A percentile compares a stretch with the other conserved stretches of the same genome.
Conservation (phyloP, 108 stramenopile genomes). For the Skeletonema costatum region DNA sequence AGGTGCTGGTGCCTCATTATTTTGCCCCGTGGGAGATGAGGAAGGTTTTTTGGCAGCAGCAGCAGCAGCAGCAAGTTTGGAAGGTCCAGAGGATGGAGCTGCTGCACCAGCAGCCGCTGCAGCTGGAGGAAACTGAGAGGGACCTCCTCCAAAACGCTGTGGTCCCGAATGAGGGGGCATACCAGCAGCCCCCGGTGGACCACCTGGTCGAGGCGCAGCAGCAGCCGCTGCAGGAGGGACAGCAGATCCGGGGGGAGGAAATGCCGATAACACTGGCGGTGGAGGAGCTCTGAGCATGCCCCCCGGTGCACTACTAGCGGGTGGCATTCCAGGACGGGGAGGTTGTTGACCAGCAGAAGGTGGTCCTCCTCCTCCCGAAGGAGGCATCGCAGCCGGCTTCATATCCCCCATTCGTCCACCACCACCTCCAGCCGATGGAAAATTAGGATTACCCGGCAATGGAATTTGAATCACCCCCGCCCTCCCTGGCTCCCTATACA, state of each 20-base stretch:
- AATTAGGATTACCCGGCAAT: conserved; percentile 21
- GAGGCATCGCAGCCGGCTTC: conserved; percentile 14
- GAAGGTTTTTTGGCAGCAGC: conserved; percentile 26
- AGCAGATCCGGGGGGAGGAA: conserved; percentile 22
- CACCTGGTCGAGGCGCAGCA: background rate
- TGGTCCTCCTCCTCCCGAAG: conserved; percentile 14
- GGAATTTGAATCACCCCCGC: conserved; percentile 61
- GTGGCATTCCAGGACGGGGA: conserved; percentile 20
- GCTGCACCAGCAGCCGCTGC: conserved; percentile 35
- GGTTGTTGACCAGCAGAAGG: conserved; percentile 1
- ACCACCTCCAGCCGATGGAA: conserved; percentile 2
- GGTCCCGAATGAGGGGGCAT: background rate
- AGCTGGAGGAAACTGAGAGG: conserved; percentile 19
- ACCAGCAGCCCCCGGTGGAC: background rate
- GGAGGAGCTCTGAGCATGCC: conserved; percentile 15
- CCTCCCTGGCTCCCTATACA: conserved; percentile 82
- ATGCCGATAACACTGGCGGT: background rate
- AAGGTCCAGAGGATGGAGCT: conserved; percentile 7
- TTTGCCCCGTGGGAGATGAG: background rate
- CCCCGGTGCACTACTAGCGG: background rate
- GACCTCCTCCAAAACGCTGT: conserved; percentile 9
- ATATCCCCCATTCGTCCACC: conserved; percentile 2
- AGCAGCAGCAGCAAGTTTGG: background rate
- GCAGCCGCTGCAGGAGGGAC: conserved; percentile 22
- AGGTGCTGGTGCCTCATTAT: conserved; percentile 39